A percentile compares a stretch with the other conserved stretches of the same genome.
phyloP scores from a whole-genome alignment of 352 stramenopile genomes.

The Pythium oligandrum region DNA sequence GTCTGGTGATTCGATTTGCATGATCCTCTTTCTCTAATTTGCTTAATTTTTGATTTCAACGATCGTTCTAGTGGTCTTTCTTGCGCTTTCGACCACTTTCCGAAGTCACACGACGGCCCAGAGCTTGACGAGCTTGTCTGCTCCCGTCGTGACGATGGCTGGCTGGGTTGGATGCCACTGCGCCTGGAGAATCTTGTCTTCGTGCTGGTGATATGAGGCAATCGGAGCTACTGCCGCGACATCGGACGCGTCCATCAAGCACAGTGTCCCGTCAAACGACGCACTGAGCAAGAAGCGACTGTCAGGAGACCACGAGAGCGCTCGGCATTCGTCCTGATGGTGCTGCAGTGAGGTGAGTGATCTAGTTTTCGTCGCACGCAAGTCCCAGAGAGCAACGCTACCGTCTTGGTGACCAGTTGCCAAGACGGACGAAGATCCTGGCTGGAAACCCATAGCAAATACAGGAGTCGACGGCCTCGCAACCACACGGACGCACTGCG shows the following conservation, averaged over 20 bases:
- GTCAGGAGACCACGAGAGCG: constrained; percentile 51
- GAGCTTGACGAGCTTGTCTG: constrained; percentile 65
- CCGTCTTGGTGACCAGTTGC: constrained; percentile 62
- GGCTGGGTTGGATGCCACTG: constrained; percentile 55
- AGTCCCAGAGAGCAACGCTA: constrained; percentile 55
- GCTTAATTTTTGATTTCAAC: constrained; percentile 1
- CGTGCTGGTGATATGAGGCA: constrained; percentile 49
- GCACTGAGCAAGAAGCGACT: constrained; percentile 56
- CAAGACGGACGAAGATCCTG: constrained; percentile 21
- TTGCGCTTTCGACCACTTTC: background rate
- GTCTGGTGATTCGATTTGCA: too few species aligned
- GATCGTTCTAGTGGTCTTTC: constrained; percentile 6
- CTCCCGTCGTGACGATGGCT: constrained; percentile 51
- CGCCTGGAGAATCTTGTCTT: constrained; percentile 62
- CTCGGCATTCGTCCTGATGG: constrained; percentile 57
- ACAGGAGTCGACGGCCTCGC: constrained; percentile 24
- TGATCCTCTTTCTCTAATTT: constrained; percentile 6
- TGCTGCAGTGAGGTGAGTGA: constrained; percentile 25
- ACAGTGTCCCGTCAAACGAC: constrained; percentile 59
- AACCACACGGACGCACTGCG: constrained; percentile 47
- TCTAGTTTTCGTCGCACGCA: constrained; percentile 22
- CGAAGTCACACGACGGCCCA: constrained; percentile 37
- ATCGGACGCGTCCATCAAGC: constrained; percentile 17
- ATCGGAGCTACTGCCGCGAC: constrained; percentile 22
- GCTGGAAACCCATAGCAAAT: constrained; percentile 48